Evolutionary conservation across 75 land plant genomes (phyloP).

Genomic region (Sequoia sempervirens): DNA sequence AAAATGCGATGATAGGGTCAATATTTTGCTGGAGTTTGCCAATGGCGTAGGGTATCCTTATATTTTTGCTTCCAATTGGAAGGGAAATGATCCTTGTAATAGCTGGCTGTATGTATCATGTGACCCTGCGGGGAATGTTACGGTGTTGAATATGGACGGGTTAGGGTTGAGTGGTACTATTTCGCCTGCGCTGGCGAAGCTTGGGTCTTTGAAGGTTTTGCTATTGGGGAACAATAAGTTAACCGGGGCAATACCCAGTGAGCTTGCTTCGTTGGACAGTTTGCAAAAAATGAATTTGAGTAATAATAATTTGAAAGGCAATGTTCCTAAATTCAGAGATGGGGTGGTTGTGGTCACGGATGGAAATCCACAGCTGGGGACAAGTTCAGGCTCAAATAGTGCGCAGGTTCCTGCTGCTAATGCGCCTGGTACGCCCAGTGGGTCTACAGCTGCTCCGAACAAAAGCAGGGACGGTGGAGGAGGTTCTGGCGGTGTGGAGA

Average conservation of each 20-base stretch:
- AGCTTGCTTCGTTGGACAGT: slow-evolving; percentile 22
- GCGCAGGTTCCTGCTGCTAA: neutral
- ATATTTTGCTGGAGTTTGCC: slow-evolving; percentile 26
- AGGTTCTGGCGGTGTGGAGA: neutral
- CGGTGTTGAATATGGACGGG: slow-evolving; percentile 28
- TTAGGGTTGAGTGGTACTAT: slow-evolving; percentile 48
- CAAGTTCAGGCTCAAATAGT: slow-evolving; percentile 8
- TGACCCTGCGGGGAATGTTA: slow-evolving; percentile 24
- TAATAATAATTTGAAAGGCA: slow-evolving; percentile 38
- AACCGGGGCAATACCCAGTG: slow-evolving; percentile 54
- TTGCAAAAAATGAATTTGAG: slow-evolving; percentile 52
- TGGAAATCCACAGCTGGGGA: slow-evolving; percentile 44
- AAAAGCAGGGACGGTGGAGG: neutral
- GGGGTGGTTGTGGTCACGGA: slow-evolving; percentile 16
- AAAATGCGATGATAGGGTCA: slow-evolving; percentile 29
- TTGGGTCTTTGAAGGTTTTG: slow-evolving; percentile 26
- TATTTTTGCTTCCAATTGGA: slow-evolving; percentile 40
- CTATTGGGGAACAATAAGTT: slow-evolving; percentile 44
- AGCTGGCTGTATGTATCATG: slow-evolving; percentile 56
- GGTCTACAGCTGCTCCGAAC: neutral
- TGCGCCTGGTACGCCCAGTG: neutral
- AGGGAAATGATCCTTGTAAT: slow-evolving; percentile 53
- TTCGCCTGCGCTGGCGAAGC: slow-evolving; percentile 32
- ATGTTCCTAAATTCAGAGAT: slow-evolving; percentile 31
- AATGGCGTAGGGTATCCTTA: slow-evolving; percentile 37